Evolutionary conservation across 768 basidiomycete genomes (phyloP).

Genomic region (Suillus ampliporus): DNA sequence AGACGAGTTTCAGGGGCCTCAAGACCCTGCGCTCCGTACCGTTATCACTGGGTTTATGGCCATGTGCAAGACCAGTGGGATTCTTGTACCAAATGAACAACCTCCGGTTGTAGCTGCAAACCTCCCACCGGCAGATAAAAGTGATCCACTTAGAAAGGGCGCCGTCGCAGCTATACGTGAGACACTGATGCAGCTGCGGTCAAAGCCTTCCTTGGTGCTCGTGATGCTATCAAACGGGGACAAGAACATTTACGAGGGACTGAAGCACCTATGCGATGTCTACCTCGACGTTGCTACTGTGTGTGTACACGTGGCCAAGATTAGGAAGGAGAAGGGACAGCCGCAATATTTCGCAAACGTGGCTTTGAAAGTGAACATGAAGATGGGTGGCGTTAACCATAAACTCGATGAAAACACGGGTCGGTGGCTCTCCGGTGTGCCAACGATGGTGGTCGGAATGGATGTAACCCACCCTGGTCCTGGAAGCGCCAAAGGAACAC

Average conservation of each 20-base stretch:
- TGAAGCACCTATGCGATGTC: slow-evolving; percentile 59
- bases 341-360: slow-evolving; percentile 61
- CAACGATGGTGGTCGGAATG: slow-evolving; percentile 62
- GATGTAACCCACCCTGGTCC: slow-evolving; percentile 83
- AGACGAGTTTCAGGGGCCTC: slow-evolving; percentile 62
- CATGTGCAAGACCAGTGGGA: slow-evolving; percentile 72
- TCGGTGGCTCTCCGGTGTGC: slow-evolving; percentile 42
- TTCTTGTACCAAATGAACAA: slow-evolving; percentile 47
- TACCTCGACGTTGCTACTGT: slow-evolving; percentile 61
- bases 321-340: slow-evolving; percentile 67
- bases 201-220: slow-evolving; percentile 50
- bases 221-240: slow-evolving; percentile 55
- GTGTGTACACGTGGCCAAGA: slow-evolving; percentile 75
- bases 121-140: slow-evolving; percentile 55
- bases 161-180: slow-evolving; percentile 54
- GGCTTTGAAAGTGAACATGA: slow-evolving; percentile 60
- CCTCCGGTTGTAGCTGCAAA: slow-evolving; percentile 47
- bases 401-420: slow-evolving; percentile 44
- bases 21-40: slow-evolving; percentile 57
- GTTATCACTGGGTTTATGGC: slow-evolving; percentile 57
- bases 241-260: slow-evolving; percentile 53
- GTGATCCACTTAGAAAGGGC: slow-evolving; percentile 57
- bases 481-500: slow-evolving; percentile 62
- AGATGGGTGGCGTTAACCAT: slow-evolving; percentile 60
- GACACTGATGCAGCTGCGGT: slow-evolving; percentile 41